Evolutionary conservation across 805 yeast species (phyloP), one percentile per base, ranked within the genome.

Genomic region (Ogataea polymorpha): DNA sequence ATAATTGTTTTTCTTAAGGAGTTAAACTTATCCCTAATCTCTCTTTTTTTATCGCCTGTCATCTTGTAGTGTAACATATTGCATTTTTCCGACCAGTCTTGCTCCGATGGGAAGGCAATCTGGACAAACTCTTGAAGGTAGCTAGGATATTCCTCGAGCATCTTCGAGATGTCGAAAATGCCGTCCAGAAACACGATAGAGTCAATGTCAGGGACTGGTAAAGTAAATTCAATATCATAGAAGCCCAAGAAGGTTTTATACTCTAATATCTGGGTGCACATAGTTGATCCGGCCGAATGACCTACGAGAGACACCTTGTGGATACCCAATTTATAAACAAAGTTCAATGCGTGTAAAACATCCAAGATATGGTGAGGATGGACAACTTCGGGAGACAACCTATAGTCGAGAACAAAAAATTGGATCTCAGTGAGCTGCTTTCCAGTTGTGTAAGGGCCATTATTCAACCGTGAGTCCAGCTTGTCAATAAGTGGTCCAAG

Each of bases 261-360:
- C 37, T 66, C 62, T 9, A 75, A 49, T n/a, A 74, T 48, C 51
- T 84, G 90, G 25, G 80, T 65, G 4, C 72, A 65, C 34, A 85
- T 55, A 1, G 85, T 79, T 2, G 90, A 86, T 2, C 96, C 96
- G 4, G 80, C 93, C 1, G 93, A 83, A 62, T 87, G 96, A 0
- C 96, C 96, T 9, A 76, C 66, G 0, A 79, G 47, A 3, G 61
- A 59, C 3, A 68, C 32, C 18, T 53, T 49, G 6, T 51, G 44
- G 26, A 55, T 50, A 0, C 55, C 48, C 7, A 45, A 37, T 3
- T 62, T 37, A 16, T 51, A 39, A 15, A 66, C 51, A 3, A 20
- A 17, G 2, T 37, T 16, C 6, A 84, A 49, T 0, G 77, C 84
- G 0, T 35, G 39, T 0, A 69, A 35, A 2, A 81, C 77, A 50